A percentile compares a stretch with the other conserved stretches of the same genome.
Conservation (phyloP, 116 monocot species). For the Dioscorea cayenensis region DNA sequence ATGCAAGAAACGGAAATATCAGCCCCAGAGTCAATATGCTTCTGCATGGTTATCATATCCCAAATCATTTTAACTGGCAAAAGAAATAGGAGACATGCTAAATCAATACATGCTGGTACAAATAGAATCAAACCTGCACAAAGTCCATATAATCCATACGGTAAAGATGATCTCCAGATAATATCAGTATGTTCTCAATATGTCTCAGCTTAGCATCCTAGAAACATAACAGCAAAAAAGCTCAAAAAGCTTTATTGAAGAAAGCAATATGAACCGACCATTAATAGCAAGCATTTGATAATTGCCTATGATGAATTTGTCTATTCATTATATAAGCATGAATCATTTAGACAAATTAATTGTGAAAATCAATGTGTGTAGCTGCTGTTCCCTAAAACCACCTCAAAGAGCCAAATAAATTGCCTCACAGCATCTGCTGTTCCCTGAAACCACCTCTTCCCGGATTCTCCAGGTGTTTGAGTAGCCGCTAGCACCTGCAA, state of each 20-base stretch:
- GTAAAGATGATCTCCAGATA: constrained; percentile 75
- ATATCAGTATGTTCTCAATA: constrained; percentile 58
- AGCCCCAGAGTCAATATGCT: constrained; percentile 48
- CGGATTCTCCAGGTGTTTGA: constrained; percentile 52
- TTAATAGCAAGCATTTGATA: neutral
- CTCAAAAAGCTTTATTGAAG: neutral
- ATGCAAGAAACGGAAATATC: constrained; percentile 78
- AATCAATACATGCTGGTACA: too few relatives aligned
- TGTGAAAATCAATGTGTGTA: constrained; percentile 25
- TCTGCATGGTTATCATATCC: constrained; percentile 30
- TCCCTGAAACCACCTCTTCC: constrained; percentile 65
- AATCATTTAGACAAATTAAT: too few relatives aligned
- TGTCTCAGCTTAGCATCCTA: constrained; percentile 52
- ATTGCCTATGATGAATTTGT: neutral
- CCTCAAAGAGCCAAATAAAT: constrained; percentile 65
- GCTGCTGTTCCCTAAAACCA: constrained; percentile 79
- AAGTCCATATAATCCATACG: constrained; percentile 85
- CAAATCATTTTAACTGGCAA: neutral
- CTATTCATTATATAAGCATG: neutral
- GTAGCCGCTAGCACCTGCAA: constrained; percentile 50
- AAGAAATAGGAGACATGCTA: neutral
- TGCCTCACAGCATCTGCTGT: constrained; percentile 74
- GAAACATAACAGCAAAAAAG: constrained; percentile 1
- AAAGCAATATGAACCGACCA: neutral
- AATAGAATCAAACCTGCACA: constrained; percentile 37